Conservation (phyloP, 139 green algal genomes). For the Ettlia oleoabundans region DNA sequence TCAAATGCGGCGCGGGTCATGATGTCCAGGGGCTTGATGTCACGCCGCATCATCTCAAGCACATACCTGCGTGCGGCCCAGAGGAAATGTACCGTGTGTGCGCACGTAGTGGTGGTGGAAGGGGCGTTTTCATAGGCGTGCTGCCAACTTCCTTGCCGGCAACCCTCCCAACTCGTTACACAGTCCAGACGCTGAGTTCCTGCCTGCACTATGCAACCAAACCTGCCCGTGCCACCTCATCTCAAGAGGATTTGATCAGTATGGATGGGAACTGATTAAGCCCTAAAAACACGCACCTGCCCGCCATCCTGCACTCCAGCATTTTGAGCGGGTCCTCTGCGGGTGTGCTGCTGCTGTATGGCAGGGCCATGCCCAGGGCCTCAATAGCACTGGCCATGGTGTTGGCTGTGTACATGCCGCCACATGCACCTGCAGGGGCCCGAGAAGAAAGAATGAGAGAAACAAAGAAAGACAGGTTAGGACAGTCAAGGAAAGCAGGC, state of each 20-base stretch:
- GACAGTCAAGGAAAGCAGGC: no score
- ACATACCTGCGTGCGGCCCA: no score
- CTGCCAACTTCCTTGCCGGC: no score
- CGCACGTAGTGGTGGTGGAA: background rate
- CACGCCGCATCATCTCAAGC: slow-evolving; percentile 85
- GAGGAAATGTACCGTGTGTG: background rate
- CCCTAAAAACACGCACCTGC: slow-evolving; percentile 81
- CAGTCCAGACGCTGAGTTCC: no score
- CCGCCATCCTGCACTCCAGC: slow-evolving; percentile 92
- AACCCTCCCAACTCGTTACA: no score
- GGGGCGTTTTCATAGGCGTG: slow-evolving; percentile 48
- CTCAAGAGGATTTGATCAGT: no score
- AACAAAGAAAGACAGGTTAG: no score
- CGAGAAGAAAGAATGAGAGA: no score
- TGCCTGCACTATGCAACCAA: no score
- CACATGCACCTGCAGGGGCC: slow-evolving; percentile 59
- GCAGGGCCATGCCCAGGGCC: slow-evolving; percentile 96
- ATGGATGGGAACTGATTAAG: no score
- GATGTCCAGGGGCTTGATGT: slow-evolving; percentile 97
- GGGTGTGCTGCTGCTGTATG: slow-evolving; percentile 92
- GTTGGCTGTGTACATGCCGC: slow-evolving; percentile 99
- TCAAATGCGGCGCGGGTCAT: slow-evolving; percentile 95
- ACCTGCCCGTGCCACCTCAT: no score
- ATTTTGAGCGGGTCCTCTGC: slow-evolving; percentile 95
- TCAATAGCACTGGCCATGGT: slow-evolving; percentile 98